Conservation (phyloP, 2,329 filamentous ascomycete genomes). For the Amphichorda felina region DNA sequence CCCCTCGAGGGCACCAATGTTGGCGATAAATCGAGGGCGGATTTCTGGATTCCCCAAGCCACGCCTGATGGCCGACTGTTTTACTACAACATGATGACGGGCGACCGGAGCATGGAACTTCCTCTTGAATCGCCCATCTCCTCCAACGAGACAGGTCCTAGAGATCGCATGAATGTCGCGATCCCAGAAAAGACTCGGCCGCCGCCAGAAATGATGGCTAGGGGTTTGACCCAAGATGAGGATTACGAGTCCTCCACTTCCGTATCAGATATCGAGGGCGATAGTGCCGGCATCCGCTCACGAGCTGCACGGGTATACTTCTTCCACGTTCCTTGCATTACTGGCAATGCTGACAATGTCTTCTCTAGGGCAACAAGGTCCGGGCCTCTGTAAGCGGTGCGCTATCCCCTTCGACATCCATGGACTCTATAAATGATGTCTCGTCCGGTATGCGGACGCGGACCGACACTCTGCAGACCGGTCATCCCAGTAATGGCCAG, state of each 20-base stretch:
- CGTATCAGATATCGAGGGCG: constrained; percentile 75
- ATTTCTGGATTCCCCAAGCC: constrained; percentile 97
- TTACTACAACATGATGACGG: constrained; percentile 97
- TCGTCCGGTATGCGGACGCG: constrained; percentile 47
- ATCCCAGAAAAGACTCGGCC: constrained; percentile 84
- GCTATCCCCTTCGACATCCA: constrained; percentile 76
- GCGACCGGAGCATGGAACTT: constrained; percentile 87
- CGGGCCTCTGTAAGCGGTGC: constrained; percentile 58
- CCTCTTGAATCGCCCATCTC: constrained; percentile 83
- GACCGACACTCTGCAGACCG: constrained; percentile 41
- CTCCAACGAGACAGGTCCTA: constrained; percentile 69
- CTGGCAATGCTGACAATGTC: background rate
- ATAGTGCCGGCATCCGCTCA: constrained; percentile 16
- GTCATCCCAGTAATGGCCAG: constrained; percentile 20
- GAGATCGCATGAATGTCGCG: constrained; percentile 77
- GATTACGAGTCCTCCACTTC: constrained; percentile 80
- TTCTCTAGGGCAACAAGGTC: constrained; percentile 16
- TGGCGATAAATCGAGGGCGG: constrained; percentile 67
- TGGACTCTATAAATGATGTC: constrained; percentile 74
- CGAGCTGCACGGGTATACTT: constrained; percentile 2
- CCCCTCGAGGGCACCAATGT: constrained; percentile 56
- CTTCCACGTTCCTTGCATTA: background rate
- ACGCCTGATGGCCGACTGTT: constrained; percentile 87
- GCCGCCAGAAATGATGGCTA: constrained; percentile 82
- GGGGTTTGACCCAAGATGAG: constrained; percentile 71